These are phyloP conservation scores for Clitopilus hobsonii DNA, from an alignment of 768 basidiomycete genomes.

Conservation along the genomic window DNA sequence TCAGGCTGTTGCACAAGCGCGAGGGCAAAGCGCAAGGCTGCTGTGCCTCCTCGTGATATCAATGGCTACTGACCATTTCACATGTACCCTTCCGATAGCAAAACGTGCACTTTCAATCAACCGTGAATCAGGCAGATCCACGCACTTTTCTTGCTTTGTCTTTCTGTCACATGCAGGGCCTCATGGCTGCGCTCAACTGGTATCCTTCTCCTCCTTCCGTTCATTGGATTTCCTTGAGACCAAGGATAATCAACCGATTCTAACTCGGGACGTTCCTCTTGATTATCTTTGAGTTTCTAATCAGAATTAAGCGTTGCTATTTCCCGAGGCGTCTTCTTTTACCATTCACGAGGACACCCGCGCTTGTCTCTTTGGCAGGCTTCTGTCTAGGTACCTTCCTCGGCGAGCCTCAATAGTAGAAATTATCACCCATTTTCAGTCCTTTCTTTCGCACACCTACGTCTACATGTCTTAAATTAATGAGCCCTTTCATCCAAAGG, in stretches of 20 bases:
- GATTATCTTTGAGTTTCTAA: background rate
- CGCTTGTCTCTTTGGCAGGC: background rate
- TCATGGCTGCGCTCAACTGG: background rate
- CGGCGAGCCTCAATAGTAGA: background rate
- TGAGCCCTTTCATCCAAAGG: too few relatives aligned
- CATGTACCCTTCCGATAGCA: background rate
- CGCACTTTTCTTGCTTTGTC: background rate
- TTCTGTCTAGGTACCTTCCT: background rate
- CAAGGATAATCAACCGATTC: background rate
- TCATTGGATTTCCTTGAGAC: background rate
- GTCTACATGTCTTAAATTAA: too few relatives aligned
- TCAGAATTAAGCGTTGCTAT: too few relatives aligned
- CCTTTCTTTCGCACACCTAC: background rate
- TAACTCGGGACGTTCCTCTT: background rate
- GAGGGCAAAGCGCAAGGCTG: background rate
- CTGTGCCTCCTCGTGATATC: conserved; percentile 1
- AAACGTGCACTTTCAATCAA: background rate
- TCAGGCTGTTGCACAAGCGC: too few relatives aligned
- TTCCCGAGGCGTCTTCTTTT: too few relatives aligned
- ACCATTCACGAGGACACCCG: background rate
- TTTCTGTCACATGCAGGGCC: background rate
- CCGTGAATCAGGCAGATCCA: background rate
- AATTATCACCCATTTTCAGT: background rate
- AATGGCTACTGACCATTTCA: background rate
- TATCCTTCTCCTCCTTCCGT: background rate